These are phyloP conservation scores for Brassica nigra DNA, from an alignment of 345 rosid genomes.

Conservation along the genomic window DNA sequence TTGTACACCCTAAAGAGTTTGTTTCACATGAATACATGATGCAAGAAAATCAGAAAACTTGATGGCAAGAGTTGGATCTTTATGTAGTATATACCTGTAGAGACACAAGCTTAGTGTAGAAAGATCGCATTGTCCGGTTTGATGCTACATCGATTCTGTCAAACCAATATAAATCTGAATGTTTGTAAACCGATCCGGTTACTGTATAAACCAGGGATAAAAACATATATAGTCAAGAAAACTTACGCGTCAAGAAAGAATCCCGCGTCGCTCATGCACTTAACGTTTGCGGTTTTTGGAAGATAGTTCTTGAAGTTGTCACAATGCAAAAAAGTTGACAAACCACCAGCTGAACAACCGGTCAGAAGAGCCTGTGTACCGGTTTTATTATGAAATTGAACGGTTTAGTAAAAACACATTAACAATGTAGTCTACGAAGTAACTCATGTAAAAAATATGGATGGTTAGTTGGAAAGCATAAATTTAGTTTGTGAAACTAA, in stretches of 20 bases:
- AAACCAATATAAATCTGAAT: constrained; percentile 18
- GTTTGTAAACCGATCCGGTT: neutral
- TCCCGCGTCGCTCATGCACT: constrained; percentile 98
- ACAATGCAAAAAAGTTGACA: constrained; percentile 77
- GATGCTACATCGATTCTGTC: constrained; percentile 67
- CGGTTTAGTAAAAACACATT: constrained; percentile 19
- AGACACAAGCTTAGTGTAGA: constrained; percentile 55
- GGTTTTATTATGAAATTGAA: neutral
- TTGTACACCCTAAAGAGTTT: constrained; percentile 59
- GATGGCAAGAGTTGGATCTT: neutral
- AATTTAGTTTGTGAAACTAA: constrained; percentile 4
- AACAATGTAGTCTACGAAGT: neutral
- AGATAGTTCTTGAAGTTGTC: constrained; percentile 62
- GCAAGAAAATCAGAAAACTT: neutral
- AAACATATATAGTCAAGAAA: neutral
- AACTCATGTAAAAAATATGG: neutral
- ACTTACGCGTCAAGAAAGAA: constrained; percentile 84
- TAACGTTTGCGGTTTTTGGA: constrained; percentile 64
- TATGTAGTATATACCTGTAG: constrained; percentile 54
- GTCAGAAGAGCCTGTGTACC: constrained; percentile 79
- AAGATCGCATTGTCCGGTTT: constrained; percentile 67
- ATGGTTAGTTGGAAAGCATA: neutral
- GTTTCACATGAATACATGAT: neutral
- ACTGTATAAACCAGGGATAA: neutral
- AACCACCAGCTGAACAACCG: constrained; percentile 99